Base-by-base conservation (phyloP, 768 basidiomycete species). In the Kwoniella dendrophila region DNA sequence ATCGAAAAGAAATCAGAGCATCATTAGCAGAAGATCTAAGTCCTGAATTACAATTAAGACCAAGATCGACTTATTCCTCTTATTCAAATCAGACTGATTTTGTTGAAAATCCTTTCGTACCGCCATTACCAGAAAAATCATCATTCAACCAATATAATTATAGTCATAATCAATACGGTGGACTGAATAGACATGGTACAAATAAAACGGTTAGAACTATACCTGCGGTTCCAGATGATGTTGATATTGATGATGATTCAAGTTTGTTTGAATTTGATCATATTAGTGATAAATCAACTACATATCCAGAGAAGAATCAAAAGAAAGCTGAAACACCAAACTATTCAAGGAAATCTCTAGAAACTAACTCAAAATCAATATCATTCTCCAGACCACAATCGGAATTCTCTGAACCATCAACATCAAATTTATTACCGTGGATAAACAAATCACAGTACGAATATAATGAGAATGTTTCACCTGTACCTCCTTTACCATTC, bases 371-470 rank as follows among this genome's bases (percentile, higher is more conserved):
- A n/a, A n/a, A n/a, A n/a, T n/a, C n/a, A n/a, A n/a, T n/a, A n/a
- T n/a, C n/a, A n/a, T n/a, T n/a, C n/a, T n/a, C 59, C 6, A 52
- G 59, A 52, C 51, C 59, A 6, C 43, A 26, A n/a, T 53, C 59
- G 10, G 47, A 54, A 20, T 32, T 38, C 12, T 47, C 24, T 20
- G 60, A 62, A 48, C 60, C 60, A 10, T 38, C 53, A 33, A 62
- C 60, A 4, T 62, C 60, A n/a, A 62, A 62, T 6, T 36, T 62
- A 14, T 44, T 62, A 22, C 60, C 60, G 2, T 62, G 60, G 60
- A 38, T 62, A 14, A 62, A 62, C n/a, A 62, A 55, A 20, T n/a
- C n/a, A n/a, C n/a, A n/a, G n/a, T n/a, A n/a, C n/a, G 45, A 47
- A 8, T 12, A 20, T n/a, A 26, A 38, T n/a, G 24, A 29, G n/a